These are phyloP conservation scores for Neospora caninum DNA, from an alignment of 169 alveolate genomes.

Conservation along the genomic window DNA sequence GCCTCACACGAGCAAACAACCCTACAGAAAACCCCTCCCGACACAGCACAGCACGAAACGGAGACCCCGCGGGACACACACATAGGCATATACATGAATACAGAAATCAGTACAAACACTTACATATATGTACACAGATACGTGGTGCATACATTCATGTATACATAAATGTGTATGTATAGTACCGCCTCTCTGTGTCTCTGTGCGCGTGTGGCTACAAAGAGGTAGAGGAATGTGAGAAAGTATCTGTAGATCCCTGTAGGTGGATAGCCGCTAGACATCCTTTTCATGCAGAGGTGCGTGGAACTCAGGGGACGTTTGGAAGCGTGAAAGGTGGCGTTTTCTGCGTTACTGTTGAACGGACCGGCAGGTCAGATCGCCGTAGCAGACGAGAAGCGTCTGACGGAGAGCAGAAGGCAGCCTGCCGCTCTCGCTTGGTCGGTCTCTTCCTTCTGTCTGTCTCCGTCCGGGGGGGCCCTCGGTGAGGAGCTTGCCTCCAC, in stretches of 20 bases:
- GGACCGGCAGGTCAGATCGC: slow-evolving; percentile 38
- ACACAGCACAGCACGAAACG: background rate
- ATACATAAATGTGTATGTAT: background rate
- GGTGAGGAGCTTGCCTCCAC: background rate
- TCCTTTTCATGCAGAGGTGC: too few species aligned
- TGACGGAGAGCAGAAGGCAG: slow-evolving; percentile 22
- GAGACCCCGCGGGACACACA: background rate
- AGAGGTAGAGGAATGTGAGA: too few species aligned
- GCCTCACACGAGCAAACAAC: background rate
- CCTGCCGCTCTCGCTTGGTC: background rate
- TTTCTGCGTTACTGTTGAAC: background rate
- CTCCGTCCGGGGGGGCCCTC: background rate
- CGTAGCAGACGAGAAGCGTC: slow-evolving; percentile 31
- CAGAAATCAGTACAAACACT: background rate
- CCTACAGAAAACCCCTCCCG: background rate
- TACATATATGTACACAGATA: background rate
- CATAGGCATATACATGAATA: background rate
- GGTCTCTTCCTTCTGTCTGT: background rate
- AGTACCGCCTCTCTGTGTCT: too few species aligned
- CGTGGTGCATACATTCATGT: background rate
- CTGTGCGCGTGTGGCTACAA: too few species aligned
- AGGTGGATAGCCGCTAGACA: too few species aligned
- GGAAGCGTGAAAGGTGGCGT: background rate
- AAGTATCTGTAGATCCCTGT: background rate
- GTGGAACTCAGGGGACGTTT: too few species aligned